Percentiles rank a stretch among this genome's conserved stretches.
These are phyloP conservation scores for Leishmania martiniquensis DNA, from an alignment of 208 protist species.

Conservation along the genomic window DNA sequence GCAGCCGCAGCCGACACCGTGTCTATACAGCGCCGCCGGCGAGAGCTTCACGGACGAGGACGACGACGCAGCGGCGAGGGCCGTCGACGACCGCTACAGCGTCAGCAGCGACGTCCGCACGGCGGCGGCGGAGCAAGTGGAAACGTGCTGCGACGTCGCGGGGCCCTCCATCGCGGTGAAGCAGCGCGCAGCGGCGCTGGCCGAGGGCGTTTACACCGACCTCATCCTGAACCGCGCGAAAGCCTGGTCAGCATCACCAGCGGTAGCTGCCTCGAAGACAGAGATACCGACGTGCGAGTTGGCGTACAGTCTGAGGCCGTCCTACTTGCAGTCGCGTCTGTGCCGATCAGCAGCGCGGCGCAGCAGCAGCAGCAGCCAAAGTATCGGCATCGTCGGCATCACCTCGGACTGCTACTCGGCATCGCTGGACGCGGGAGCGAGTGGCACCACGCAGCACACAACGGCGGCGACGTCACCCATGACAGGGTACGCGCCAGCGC, in stretches of 20 bases:
- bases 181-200: conserved; percentile 42
- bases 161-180: conserved; percentile 42
- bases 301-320: conserved; percentile 45
- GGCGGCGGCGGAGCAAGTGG: not conserved
- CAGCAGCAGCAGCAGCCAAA: not conserved
- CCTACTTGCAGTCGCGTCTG: conserved; percentile 30
- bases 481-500: not conserved
- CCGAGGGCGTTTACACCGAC: conserved; percentile 41
- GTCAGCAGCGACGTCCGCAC: not conserved
- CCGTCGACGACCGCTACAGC: not conserved
- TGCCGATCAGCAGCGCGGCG: not conserved
- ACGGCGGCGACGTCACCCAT: conserved; percentile 4
- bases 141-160: conserved; percentile 30
- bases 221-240: conserved; percentile 4
- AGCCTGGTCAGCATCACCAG: not conserved
- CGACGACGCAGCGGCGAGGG: not conserved
- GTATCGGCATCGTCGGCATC: not conserved
- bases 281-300: conserved; percentile 50
- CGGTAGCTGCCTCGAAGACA: conserved; percentile 6
- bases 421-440: not conserved
- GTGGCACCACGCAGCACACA: conserved; percentile 8
- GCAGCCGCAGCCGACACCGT: not conserved
- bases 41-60: not conserved
- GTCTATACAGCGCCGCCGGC: not conserved
- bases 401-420: conserved; percentile 5